These are phyloP conservation scores for Boletus sp. DNA, from an alignment of 768 basidiomycete species.

Conservation along the genomic window DNA sequence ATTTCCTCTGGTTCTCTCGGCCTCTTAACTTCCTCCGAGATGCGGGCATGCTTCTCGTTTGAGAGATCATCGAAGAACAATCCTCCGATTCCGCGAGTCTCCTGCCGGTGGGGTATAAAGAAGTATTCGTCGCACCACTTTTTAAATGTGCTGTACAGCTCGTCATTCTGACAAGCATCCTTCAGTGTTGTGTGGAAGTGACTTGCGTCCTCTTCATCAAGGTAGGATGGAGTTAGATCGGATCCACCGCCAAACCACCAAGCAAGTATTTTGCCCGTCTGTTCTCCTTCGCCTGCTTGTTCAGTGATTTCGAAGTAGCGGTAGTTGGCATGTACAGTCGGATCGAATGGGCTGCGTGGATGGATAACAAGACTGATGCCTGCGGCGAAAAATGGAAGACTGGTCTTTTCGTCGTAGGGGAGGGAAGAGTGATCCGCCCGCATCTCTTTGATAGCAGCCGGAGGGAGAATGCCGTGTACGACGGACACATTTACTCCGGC, in stretches of 20 bases:
- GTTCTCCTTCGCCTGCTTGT: conserved; percentile 33
- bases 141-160: conserved; percentile 80
- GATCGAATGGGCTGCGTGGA: conserved; percentile 89
- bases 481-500: conserved; percentile 94
- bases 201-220: conserved; percentile 80
- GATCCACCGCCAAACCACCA: conserved; percentile 99
- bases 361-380: conserved; percentile 93
- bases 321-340: conserved; percentile 95
- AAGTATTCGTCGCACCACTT: conserved; percentile 99
- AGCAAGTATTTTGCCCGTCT: conserved; percentile 59
- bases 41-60: conserved; percentile 60
- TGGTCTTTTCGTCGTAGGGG: conserved; percentile 55
- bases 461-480: conserved; percentile 85
- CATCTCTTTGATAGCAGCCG: conserved; percentile 92
- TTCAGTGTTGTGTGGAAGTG: conserved; percentile 87
- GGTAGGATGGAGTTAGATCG: conserved; percentile 92
- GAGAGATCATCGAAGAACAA: conserved; percentile 96
- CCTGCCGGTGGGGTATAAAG: conserved; percentile 81
- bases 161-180: conserved; percentile 68
- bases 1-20: conserved; percentile 65
- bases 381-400: conserved; percentile 90
- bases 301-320: conserved; percentile 94
- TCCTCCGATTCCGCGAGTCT: conserved; percentile 89
- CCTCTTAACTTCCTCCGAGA: conserved; percentile 44
- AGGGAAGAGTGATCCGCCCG: conserved; percentile 83